Evolutionary conservation across 495 filamentous ascomycete species (phyloP), one percentile per base, ranked within the genome.

Genomic region (Hypomontagnella monticulosa): DNA sequence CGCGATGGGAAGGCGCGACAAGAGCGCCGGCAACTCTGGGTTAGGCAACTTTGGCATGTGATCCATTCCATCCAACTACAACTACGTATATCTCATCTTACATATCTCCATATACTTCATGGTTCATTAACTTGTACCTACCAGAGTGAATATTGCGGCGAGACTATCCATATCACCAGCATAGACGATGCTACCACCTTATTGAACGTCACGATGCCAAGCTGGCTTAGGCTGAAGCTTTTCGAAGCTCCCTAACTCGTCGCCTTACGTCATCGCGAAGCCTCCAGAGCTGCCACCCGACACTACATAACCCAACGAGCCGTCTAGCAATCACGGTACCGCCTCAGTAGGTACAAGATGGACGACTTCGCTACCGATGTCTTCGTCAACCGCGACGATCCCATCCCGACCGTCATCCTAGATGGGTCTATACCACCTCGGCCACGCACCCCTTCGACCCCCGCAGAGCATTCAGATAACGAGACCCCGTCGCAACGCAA

Each of bases 301-400:
- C 30, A 50, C 32, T 12, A 36, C 32, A 16, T 23, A 46, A 49
- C 47, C n/a, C 46, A 27, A 57, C 32, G 27, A 16, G 36, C 20
- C 23, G 37, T 18, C 14, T 23, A 40, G 30, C 44, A 50, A 46
- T 43, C 15, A 47, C 14, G 20, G 18, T n/a, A 66, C 16, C 34
- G 32, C 23, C n/a, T 3, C 5, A 10, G n/a, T 20, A 16, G 11
- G 11, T 2, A 9, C n/a, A 54, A 57, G 38, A 80, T 81, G 80
- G 79, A 80, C 32, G 75, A 79, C 15, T 63, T 71, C 15, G 61
- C 66, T 10, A 46, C 69, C 8, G 70, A 74, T n/a, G 53, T 75
- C 7, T 71, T 80, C 51, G 69, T 61, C 57, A 71, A 71, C n/a
- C 61, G 69, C 16, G 75, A 76, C 30, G 73, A 74, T 8, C 50